These are phyloP conservation scores for Panicum virgatum DNA, from an alignment of 202 grass and related monocot species.

Conservation along the genomic window DNA sequence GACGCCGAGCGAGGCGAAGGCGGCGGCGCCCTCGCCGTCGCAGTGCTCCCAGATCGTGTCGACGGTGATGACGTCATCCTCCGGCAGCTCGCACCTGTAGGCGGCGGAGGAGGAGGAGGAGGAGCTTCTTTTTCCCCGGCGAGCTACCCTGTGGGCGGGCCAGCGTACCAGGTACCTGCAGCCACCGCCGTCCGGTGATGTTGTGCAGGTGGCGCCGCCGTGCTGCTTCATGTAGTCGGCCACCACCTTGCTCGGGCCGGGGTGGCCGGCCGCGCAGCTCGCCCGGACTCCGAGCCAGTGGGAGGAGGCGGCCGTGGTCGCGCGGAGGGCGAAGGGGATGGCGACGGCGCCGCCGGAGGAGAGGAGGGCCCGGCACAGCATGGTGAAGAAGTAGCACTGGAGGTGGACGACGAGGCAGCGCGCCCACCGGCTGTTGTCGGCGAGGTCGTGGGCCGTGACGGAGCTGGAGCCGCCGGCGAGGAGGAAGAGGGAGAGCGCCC, in stretches of 20 bases:
- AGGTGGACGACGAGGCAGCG: neutral
- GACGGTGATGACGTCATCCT: neutral
- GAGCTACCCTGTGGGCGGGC: neutral
- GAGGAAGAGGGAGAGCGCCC: neutral
- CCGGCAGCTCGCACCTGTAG: neutral
- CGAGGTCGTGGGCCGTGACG: neutral
- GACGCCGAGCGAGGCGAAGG: neutral
- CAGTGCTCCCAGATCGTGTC: neutral
- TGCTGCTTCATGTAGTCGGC: constrained; percentile 2
- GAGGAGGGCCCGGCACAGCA: neutral
- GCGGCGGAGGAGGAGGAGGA: neutral
- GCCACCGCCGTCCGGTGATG: neutral
- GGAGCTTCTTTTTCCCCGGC: neutral
- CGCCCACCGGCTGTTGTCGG: neutral
- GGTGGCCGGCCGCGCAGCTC: neutral
- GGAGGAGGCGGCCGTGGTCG: neutral
- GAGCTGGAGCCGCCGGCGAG: neutral
- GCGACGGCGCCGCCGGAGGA: neutral
- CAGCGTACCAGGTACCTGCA: neutral
- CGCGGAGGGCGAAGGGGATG: neutral
- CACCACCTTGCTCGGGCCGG: neutral
- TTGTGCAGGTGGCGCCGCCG: neutral
- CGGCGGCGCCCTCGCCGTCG: neutral
- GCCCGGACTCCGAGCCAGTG: neutral
- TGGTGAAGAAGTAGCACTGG: neutral